A percentile compares a stretch with the other conserved stretches of the same genome.
phyloP scores from a whole-genome alignment of 2,329 filamentous ascomycete species.

The Phaeoacremonium minimum region DNA sequence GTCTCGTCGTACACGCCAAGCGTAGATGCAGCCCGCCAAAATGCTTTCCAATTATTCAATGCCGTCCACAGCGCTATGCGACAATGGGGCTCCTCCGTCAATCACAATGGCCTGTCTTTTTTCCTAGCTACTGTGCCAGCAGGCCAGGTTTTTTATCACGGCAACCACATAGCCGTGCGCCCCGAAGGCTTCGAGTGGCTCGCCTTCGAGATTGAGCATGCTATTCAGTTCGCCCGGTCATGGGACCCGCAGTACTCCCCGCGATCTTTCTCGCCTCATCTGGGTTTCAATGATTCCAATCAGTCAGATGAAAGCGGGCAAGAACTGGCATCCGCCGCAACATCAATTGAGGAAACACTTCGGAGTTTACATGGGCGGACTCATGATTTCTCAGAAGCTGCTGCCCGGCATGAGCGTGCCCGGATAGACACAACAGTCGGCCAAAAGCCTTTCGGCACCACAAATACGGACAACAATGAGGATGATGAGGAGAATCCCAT shows the following conservation, averaged over 20 bases:
- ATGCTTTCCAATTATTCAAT: slow-evolving; percentile 9
- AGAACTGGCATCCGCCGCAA: too few species aligned
- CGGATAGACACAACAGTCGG: too few species aligned
- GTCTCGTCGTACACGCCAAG: too few species aligned
- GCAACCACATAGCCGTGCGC: slow-evolving; percentile 31
- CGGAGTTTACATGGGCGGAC: too few species aligned
- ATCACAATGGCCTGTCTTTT: slow-evolving; percentile 61
- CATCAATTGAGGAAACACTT: too few species aligned
- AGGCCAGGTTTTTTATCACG: slow-evolving; percentile 55
- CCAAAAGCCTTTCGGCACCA: background rate
- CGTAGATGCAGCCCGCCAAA: background rate
- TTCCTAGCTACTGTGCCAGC: slow-evolving; percentile 52
- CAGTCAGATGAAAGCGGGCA: background rate
- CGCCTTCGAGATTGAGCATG: slow-evolving; percentile 61
- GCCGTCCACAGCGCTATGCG: slow-evolving; percentile 8
- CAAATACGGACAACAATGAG: slow-evolving; percentile 1
- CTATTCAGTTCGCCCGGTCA: slow-evolving; percentile 45
- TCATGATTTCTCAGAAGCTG: background rate
- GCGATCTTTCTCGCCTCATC: background rate
- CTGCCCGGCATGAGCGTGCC: too few species aligned
- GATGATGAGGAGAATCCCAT: slow-evolving; percentile 2
- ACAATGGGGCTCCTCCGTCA: slow-evolving; percentile 55
- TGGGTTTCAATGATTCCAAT: too few species aligned
- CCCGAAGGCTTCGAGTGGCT: slow-evolving; percentile 54
- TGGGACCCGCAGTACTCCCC: slow-evolving; percentile 1